phyloP scores from a whole-genome alignment of 768 basidiomycete genomes.

The Termitomyces sp. region DNA sequence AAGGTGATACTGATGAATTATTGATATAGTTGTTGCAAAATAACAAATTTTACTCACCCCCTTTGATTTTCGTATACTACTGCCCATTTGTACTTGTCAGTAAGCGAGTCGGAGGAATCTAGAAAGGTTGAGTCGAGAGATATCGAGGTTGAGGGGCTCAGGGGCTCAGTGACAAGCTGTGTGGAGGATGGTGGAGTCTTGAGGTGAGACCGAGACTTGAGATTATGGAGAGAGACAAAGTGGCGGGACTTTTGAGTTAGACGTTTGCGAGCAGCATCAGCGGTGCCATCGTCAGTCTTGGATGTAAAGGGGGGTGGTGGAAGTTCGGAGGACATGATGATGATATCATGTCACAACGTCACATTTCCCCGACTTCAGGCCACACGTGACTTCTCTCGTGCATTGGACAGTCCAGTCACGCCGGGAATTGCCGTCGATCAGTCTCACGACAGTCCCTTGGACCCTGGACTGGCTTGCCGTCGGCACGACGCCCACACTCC shows the following conservation, averaged over 20 bases:
- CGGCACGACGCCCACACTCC: too few species aligned
- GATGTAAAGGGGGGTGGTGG: slow-evolving; percentile 35
- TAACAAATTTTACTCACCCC: slow-evolving; percentile 45
- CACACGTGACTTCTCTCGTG: not conserved
- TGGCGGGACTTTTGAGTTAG: slow-evolving; percentile 32
- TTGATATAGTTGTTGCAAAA: not conserved
- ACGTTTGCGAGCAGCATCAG: slow-evolving; percentile 45
- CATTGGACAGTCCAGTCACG: too few species aligned
- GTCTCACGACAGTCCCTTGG: too few species aligned
- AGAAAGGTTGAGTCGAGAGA: slow-evolving; percentile 11
- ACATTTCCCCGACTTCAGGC: not conserved
- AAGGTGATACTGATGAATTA: slow-evolving; percentile 45
- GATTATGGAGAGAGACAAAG: slow-evolving; percentile 30
- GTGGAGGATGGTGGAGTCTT: not conserved
- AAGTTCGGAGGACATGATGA: not conserved
- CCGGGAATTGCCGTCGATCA: too few species aligned
- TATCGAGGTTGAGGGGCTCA: slow-evolving; percentile 3
- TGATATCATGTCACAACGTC: not conserved
- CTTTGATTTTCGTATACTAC: slow-evolving; percentile 80
- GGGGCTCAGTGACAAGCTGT: not conserved
- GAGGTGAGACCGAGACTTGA: slow-evolving; percentile 14
- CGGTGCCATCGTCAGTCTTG: slow-evolving; percentile 38
- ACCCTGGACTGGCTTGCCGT: too few species aligned
- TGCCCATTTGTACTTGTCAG: slow-evolving; percentile 72
- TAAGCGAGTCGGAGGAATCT: slow-evolving; percentile 24